phyloP scores from a whole-genome alignment of 352 stramenopile genomes.

The Phytophthora europaea region DNA sequence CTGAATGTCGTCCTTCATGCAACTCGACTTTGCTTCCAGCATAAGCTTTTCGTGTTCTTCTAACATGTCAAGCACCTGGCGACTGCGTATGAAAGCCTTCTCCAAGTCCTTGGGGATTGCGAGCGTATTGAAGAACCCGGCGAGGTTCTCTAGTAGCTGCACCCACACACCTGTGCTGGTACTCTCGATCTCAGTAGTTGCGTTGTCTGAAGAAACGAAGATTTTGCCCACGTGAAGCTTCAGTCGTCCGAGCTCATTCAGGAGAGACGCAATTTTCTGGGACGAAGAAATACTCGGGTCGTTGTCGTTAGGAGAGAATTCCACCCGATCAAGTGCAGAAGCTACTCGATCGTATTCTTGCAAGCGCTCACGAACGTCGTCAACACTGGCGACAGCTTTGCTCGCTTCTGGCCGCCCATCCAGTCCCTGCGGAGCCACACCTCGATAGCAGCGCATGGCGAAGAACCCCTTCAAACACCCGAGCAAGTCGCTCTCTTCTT shows the following conservation, averaged over 20 bases:
- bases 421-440: constrained; percentile 8
- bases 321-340: constrained; percentile 2
- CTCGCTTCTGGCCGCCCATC: constrained; percentile 7
- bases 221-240: constrained; percentile 26
- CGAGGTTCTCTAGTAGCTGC: constrained; percentile 13
- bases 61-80: constrained; percentile 26
- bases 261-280: constrained; percentile 10
- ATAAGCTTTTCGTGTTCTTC: constrained; percentile 34
- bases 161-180: constrained; percentile 10
- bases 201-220: constrained; percentile 8
- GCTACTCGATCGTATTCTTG: constrained; percentile 38
- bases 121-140: constrained; percentile 22
- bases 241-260: constrained; percentile 17
- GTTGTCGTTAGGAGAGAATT: no score
- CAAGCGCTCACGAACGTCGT: constrained; percentile 37
- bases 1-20: constrained; percentile 29
- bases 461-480: constrained; percentile 48
- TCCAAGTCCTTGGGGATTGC: constrained; percentile 26
- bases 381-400: constrained; percentile 23
- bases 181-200: not conserved
- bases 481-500: constrained; percentile 48
- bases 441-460: constrained; percentile 41
- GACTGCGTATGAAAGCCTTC: constrained; percentile 22
- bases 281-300: constrained; percentile 3
- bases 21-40: constrained; percentile 22